phyloP scores from a whole-genome alignment of 208 protist genomes.

The Leishmania lainsoni region DNA sequence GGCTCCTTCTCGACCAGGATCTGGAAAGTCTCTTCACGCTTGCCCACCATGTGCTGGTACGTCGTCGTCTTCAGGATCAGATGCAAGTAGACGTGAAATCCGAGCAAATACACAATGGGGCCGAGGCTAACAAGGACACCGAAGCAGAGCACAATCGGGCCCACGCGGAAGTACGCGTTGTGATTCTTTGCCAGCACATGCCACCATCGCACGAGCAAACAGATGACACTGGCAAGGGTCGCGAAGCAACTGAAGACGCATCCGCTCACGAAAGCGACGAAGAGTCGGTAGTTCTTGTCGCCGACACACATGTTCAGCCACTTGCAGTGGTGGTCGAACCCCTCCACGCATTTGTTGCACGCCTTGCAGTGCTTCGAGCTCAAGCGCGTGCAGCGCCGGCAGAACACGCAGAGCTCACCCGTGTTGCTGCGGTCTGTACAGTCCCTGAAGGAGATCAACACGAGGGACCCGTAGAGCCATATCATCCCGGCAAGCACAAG shows the following conservation, averaged over 20 bases:
- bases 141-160: slow-evolving; percentile 43
- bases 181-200: slow-evolving; percentile 33
- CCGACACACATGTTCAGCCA: slow-evolving; percentile 93
- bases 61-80: slow-evolving; percentile 46
- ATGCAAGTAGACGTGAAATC: slow-evolving; percentile 65
- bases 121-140: slow-evolving; percentile 37
- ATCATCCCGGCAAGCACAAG: slow-evolving; percentile 20
- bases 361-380: slow-evolving; percentile 88
- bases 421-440: slow-evolving; percentile 54
- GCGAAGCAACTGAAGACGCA: slow-evolving; percentile 28
- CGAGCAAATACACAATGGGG: slow-evolving; percentile 60
- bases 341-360: slow-evolving; percentile 88
- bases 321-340: slow-evolving; percentile 94
- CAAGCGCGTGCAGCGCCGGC: slow-evolving; percentile 48
- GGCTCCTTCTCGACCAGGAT: neutral
- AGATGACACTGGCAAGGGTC: slow-evolving; percentile 35
- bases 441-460: slow-evolving; percentile 61
- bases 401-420: slow-evolving; percentile 73
- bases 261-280: no score
- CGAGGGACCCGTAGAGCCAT: slow-evolving; percentile 30
- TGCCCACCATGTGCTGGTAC: slow-evolving; percentile 61
- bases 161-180: slow-evolving; percentile 67
- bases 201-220: slow-evolving; percentile 68
- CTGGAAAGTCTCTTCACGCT: slow-evolving; percentile 32
- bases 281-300: no score